Evolutionary conservation across 805 yeast species (phyloP), one percentile per base, ranked within the genome.

Genomic region (Metschnikowia continentalis): DNA sequence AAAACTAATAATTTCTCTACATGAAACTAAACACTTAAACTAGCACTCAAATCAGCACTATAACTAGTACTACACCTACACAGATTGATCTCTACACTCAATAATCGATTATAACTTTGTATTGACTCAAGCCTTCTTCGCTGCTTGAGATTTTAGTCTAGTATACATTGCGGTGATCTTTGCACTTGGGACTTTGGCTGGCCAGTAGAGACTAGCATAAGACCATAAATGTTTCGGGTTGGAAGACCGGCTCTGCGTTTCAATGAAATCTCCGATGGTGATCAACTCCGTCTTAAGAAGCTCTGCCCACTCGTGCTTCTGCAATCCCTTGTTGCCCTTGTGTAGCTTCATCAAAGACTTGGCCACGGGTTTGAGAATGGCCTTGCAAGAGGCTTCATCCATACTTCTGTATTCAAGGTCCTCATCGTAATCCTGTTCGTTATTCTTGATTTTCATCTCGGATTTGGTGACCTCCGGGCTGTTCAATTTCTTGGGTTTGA

Each of bases 151-250:
- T 54, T 75, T 78, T 52, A 84, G 69, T 67, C 84, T 81, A 54
- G 71, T 76, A 67, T 88, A 90, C 96, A 90, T 90, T 32, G 80
- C 83, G 61, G 78, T 76, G 54, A 90, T 80, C 69, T 86, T 86
- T 36, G 74, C 68, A 53, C 92, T 84, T 39, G 86, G 81, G n/a
- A 84, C 96, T 54, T 80, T 79, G 3, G 83, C 87, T 2, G 97
- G 97, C 97, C 97, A 90, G 70, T 83, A 90, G 48, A 80, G 78
- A 19, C 90, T 77, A 4, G 94, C 89, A 65, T 85, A 89, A 32
- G 87, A 80, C 96, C 97, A 90, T 52, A 90, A 68, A 60, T 89
- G 94, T 63, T 79, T 84, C 51, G 74, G 72, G 51, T 74, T 78
- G 6, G 68, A 74, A 30, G 71, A 62, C 2, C 50, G 42, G 20